Conservation (phyloP, 176 grass and related monocot genomes). For the Rhynchospora pubera region DNA sequence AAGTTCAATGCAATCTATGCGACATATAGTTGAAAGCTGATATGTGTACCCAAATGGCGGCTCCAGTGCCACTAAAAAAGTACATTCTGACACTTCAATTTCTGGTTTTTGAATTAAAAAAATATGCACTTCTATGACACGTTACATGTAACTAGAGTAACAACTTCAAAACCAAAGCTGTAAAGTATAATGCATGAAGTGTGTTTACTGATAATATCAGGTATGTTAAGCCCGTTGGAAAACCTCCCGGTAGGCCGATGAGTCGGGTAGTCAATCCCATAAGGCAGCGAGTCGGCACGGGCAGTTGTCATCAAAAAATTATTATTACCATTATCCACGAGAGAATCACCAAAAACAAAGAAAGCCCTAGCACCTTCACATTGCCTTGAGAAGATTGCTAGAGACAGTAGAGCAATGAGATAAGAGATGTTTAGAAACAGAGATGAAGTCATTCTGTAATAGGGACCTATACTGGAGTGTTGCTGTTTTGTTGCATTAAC, state of each 20-base stretch:
- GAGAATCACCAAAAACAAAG: slow-evolving; percentile 96
- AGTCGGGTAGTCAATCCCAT: slow-evolving; percentile 81
- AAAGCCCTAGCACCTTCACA: slow-evolving; percentile 61
- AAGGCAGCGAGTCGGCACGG: slow-evolving; percentile 71
- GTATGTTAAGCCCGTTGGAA: slow-evolving; percentile 90
- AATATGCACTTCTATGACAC: not conserved
- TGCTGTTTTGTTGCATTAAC: not conserved
- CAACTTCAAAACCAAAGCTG: not conserved
- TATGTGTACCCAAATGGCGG: not conserved
- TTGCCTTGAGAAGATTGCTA: slow-evolving; percentile 14
- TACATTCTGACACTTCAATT: not conserved
- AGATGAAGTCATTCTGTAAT: slow-evolving; percentile 3
- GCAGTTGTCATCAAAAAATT: slow-evolving; percentile 81
- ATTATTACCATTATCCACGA: slow-evolving; percentile 96
- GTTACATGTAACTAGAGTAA: not conserved
- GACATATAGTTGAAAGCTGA: not conserved
- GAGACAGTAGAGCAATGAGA: slow-evolving; percentile 6
- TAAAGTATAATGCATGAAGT: not conserved
- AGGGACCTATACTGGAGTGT: not conserved
- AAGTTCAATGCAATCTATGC: not conserved
- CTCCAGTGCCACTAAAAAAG: not conserved
- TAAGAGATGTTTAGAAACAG: slow-evolving; percentile 15
- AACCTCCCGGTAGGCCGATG: slow-evolving; percentile 67
- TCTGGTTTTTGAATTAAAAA: not conserved
- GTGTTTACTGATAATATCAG: slow-evolving; percentile 74